phyloP scores from a whole-genome alignment of 2,329 filamentous ascomycete genomes.

The Aspergillus pseudonomiae region DNA sequence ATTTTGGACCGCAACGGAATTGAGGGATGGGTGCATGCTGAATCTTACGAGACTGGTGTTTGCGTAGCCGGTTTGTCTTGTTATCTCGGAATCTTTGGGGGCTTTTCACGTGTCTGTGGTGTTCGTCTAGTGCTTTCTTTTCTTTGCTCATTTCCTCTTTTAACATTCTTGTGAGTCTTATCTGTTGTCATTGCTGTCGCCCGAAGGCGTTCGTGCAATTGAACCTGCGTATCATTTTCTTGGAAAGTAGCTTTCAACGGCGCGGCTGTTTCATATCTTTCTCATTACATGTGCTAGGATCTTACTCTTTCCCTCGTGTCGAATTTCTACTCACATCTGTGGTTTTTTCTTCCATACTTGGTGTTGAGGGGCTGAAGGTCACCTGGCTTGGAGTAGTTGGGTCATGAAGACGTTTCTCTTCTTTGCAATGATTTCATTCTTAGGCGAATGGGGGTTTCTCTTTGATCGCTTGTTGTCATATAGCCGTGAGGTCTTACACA shows the following conservation, averaged over 20 bases:
- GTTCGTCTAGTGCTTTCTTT: slow-evolving; percentile 24
- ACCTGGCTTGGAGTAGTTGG: slow-evolving; percentile 16
- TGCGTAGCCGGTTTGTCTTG: slow-evolving; percentile 37
- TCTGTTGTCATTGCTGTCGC: slow-evolving; percentile 24
- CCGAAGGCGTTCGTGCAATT: slow-evolving; percentile 22
- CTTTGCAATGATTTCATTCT: slow-evolving; percentile 19
- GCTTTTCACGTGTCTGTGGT: slow-evolving; percentile 33
- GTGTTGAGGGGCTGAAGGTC: slow-evolving; percentile 19
- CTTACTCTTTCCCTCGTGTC: slow-evolving; percentile 13
- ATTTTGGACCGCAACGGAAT: slow-evolving; percentile 59
- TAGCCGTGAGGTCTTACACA: neutral
- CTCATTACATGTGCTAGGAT: slow-evolving; percentile 14
- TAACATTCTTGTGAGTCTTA: slow-evolving; percentile 28
- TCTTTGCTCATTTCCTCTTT: slow-evolving; percentile 23
- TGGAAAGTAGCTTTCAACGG: slow-evolving; percentile 35
- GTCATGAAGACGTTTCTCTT: slow-evolving; percentile 24
- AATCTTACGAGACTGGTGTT: slow-evolving; percentile 44
- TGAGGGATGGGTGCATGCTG: slow-evolving; percentile 40
- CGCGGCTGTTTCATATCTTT: slow-evolving; percentile 28
- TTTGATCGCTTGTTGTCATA: slow-evolving; percentile 27
- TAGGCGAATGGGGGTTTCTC: slow-evolving; percentile 33
- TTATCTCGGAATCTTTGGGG: slow-evolving; percentile 47
- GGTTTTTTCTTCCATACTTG: slow-evolving; percentile 10
- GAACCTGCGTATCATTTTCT: slow-evolving; percentile 22
- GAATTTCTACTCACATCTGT: neutral